Conservation (phyloP, 305 asterid genomes). For the Solanum hybrid region DNA sequence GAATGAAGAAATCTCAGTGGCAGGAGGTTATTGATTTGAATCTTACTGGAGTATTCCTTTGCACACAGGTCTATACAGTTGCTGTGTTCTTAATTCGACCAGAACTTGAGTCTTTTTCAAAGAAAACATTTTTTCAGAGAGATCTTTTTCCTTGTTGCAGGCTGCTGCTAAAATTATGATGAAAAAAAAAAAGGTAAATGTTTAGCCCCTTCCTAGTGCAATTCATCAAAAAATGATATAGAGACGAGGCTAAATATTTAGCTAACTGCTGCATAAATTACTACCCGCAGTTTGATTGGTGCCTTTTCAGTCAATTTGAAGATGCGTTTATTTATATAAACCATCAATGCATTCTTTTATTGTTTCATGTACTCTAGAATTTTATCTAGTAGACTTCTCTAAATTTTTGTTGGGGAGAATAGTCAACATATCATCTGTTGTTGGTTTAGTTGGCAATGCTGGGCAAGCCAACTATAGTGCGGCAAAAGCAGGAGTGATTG, state of each 20-base stretch:
- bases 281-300: not conserved
- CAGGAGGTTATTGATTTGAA: conserved; percentile 89
- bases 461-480: conserved; percentile 83
- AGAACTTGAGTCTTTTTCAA: not conserved
- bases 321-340: not conserved
- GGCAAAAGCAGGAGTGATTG: conserved; percentile 78
- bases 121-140: not conserved
- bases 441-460: conserved; percentile 68
- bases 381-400: not conserved
- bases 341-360: not conserved
- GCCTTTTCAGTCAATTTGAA: not conserved
- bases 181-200: conserved; percentile 76
- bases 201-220: not conserved
- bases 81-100: not conserved
- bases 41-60: conserved; percentile 85
- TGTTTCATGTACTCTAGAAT: conserved; percentile 2
- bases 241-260: not conserved
- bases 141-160: conserved; percentile 31
- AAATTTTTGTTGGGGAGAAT: conserved; percentile 53
- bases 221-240: not conserved
- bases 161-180: conserved; percentile 93
- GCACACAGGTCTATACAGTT: conserved; percentile 56
- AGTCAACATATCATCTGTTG: conserved; percentile 60
- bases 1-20: conserved; percentile 94
- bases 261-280: not conserved